Conservation (phyloP, 306 rosid species). For the Prunus armeniaca region DNA sequence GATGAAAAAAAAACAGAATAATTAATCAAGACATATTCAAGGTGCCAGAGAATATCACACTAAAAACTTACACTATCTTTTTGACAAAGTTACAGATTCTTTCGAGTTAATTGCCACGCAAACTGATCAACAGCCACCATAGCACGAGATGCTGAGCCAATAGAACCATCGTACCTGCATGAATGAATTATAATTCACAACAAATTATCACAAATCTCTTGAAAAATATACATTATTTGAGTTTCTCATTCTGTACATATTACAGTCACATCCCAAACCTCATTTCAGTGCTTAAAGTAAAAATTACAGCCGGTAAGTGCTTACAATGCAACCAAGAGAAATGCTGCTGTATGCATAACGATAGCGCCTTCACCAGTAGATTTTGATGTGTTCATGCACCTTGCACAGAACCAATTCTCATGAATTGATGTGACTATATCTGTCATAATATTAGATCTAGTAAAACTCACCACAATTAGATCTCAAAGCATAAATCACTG, state of each 20-base stretch:
- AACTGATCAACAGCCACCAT: conserved; percentile 85
- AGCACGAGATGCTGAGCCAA: conserved; percentile 93
- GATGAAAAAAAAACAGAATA: too few relatives aligned
- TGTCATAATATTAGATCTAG: conserved; percentile 44
- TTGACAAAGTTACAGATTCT: conserved; percentile 40
- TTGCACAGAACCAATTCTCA: conserved; percentile 86
- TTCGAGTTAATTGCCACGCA: conserved; percentile 65
- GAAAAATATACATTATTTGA: background rate
- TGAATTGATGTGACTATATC: conserved; percentile 84
- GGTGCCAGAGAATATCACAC: background rate
- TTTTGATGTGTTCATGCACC: conserved; percentile 91
- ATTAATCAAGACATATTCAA: background rate
- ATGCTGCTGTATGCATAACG: conserved; percentile 76
- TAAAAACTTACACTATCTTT: background rate
- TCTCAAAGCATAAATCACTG: background rate
- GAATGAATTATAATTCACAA: conserved; percentile 1
- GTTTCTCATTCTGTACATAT: background rate
- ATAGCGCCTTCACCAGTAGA: conserved; percentile 93
- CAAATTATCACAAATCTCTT: background rate
- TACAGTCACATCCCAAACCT: background rate
- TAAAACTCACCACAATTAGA: conserved; percentile 13
- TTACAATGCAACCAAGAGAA: conserved; percentile 80
- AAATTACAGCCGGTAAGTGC: conserved; percentile 18
- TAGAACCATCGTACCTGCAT: conserved; percentile 85
- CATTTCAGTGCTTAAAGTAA: too few relatives aligned